phyloP scores from a whole-genome alignment of 176 grass and related monocot genomes.

The Neostapfia colusana region DNA sequence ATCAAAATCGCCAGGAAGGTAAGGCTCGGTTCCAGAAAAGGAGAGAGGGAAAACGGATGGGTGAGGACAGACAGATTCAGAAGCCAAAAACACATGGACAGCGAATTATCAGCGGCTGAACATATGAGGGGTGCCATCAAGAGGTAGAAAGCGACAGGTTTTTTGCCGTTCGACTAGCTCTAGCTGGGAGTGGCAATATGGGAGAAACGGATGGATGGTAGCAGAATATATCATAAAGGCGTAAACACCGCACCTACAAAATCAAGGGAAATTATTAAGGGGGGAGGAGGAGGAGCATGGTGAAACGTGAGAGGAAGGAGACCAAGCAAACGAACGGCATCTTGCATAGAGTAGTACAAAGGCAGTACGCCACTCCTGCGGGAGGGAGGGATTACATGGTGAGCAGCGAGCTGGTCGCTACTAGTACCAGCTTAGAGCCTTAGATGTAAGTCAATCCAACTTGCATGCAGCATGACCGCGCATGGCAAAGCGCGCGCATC shows the following conservation, averaged over 20 bases:
- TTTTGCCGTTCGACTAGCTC: constrained; percentile 17
- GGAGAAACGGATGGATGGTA: constrained; percentile 5
- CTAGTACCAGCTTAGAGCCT: constrained; percentile 6
- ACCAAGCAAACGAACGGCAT: constrained; percentile 34
- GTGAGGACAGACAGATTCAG: neutral
- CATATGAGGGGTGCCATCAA: constrained; percentile 1
- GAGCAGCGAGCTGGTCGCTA: neutral
- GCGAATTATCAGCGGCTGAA: neutral
- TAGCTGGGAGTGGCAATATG: constrained; percentile 7
- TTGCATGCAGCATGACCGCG: constrained; percentile 43
- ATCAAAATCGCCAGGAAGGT: neutral
- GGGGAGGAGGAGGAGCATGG: neutral
- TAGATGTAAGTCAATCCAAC: neutral
- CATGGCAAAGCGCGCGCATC: constrained; percentile 39
- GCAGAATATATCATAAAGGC: constrained; percentile 39
- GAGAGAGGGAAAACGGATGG: neutral
- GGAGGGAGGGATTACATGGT: neutral
- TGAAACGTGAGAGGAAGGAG: no score
- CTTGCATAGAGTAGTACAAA: constrained; percentile 28
- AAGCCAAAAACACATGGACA: neutral
- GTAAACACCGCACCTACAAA: constrained; percentile 36
- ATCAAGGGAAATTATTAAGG: constrained; percentile 38
- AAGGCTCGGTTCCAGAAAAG: neutral
- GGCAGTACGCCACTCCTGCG: neutral
- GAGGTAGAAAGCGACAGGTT: neutral